Conservation (phyloP, 805 yeast species). For the Ogataea pini region DNA sequence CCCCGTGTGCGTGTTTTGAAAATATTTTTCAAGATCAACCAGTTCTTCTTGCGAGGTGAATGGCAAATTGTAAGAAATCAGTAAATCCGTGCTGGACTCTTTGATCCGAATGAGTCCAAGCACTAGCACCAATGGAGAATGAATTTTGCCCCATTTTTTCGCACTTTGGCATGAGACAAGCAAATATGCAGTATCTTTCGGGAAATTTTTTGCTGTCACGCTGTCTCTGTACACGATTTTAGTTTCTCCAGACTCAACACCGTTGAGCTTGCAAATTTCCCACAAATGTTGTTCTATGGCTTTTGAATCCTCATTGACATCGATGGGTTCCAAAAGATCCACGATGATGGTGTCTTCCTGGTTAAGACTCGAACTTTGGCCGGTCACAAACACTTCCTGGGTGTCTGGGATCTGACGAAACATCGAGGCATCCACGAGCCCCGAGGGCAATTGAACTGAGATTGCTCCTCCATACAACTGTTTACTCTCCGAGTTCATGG, state of each 20-base stretch:
- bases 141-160: conserved; percentile 50
- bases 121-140: conserved; percentile 46
- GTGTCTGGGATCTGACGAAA: conserved; percentile 88
- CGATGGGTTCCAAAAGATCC: conserved; percentile 60
- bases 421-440: conserved; percentile 72
- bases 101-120: conserved; percentile 57
- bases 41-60: conserved; percentile 34
- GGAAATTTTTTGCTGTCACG: conserved; percentile 15
- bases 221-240: conserved; percentile 9
- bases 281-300: conserved; percentile 55
- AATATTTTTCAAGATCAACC: conserved; percentile 23
- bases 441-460: conserved; percentile 54
- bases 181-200: conserved; percentile 32
- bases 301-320: conserved; percentile 33
- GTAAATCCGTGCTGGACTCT: conserved; percentile 57
- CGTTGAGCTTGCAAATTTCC: conserved; percentile 53
- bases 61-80: conserved; percentile 65
- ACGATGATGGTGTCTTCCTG: conserved; percentile 60
- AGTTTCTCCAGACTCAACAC: conserved; percentile 20
- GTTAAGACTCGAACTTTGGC: conserved; percentile 30
- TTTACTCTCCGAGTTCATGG: conserved; percentile 19
- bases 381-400: conserved; percentile 79
- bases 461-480: conserved; percentile 85
- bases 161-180: conserved; percentile 45
- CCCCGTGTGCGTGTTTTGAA: conserved; percentile 10